These are phyloP conservation scores for Westerdykella aurantiaca DNA, from an alignment of 2,329 filamentous ascomycete species.

Conservation along the genomic window DNA sequence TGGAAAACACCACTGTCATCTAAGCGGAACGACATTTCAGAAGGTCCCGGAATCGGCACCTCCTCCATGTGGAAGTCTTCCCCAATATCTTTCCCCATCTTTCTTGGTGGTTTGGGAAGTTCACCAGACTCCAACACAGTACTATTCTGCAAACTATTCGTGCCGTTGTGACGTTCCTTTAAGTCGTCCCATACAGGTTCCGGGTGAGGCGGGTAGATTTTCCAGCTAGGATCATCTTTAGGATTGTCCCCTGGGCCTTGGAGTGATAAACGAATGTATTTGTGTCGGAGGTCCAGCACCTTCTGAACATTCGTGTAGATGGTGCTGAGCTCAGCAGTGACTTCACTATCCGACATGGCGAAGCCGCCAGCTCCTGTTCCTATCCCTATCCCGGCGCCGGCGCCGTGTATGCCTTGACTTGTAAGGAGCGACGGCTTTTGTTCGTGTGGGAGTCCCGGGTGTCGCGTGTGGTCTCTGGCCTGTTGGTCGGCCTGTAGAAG, in stretches of 20 bases:
- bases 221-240: constrained; percentile 75
- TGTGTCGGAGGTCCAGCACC: constrained; percentile 79
- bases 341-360: constrained; percentile 67
- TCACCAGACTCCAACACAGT: constrained; percentile 28
- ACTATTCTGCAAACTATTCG: constrained; percentile 37
- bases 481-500: constrained; percentile 45
- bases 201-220: constrained; percentile 84
- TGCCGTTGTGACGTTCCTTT: constrained; percentile 40
- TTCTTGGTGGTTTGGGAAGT: constrained; percentile 55
- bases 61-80: constrained; percentile 86
- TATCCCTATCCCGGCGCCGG: constrained; percentile 55
- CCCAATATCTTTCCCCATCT: constrained; percentile 84
- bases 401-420: constrained; percentile 53
- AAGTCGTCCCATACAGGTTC: constrained; percentile 77
- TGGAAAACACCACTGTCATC: constrained; percentile 88
- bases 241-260: constrained; percentile 82
- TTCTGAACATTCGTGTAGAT: constrained; percentile 91
- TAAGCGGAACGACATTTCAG: constrained; percentile 68
- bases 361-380: constrained; percentile 59
- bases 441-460: constrained; percentile 51
- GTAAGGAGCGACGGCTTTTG: constrained; percentile 49
- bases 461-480: constrained; percentile 46
- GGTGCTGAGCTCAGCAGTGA: constrained; percentile 74
- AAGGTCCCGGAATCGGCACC: constrained; percentile 64
- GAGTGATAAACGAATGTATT: constrained; percentile 79